Percentiles rank a stretch among this genome's conserved stretches.
Evolutionary conservation across 139 green algal genomes (phyloP).

Genomic region (Edaphochlamys debaryana): DNA sequence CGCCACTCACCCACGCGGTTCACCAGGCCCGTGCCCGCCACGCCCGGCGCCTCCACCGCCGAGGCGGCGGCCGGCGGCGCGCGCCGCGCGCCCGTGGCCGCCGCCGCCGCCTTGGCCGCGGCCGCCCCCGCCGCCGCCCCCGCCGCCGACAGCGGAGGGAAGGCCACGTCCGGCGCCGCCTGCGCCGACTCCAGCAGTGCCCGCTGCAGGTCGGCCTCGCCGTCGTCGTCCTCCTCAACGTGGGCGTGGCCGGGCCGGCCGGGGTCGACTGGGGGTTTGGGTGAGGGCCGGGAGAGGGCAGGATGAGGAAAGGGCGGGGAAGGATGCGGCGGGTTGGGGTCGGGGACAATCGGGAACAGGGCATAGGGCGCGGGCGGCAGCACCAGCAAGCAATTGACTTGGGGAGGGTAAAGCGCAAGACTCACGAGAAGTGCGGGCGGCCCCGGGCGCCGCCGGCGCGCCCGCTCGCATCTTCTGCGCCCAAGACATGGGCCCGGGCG

Average conservation of each 20-base stretch:
- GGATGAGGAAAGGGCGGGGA: background rate
- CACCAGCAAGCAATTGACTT: no score
- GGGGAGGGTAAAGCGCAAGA: no score
- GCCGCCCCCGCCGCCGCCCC: background rate
- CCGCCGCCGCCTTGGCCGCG: background rate
- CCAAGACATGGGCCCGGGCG: no score
- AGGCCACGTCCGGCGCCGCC: background rate
- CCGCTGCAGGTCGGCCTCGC: background rate
- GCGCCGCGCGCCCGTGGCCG: background rate
- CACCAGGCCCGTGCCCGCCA: slow-evolving; percentile 53
- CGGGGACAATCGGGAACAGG: no score
- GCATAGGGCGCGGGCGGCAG: no score
- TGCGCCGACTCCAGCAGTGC: background rate
- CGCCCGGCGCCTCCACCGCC: no score
- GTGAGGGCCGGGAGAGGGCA: background rate
- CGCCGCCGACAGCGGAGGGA: background rate
- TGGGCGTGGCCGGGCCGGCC: no score
- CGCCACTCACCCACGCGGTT: slow-evolving; percentile 53
- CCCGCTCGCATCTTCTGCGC: no score
- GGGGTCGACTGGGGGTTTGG: background rate
- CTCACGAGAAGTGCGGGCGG: no score
- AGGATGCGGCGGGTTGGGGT: no score
- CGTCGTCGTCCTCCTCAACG: background rate
- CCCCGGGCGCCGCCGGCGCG: no score
- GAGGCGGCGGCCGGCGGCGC: background rate